phyloP scores from a whole-genome alignment of 2,329 filamentous ascomycete species.

The Neofusicoccum cordaticola region DNA sequence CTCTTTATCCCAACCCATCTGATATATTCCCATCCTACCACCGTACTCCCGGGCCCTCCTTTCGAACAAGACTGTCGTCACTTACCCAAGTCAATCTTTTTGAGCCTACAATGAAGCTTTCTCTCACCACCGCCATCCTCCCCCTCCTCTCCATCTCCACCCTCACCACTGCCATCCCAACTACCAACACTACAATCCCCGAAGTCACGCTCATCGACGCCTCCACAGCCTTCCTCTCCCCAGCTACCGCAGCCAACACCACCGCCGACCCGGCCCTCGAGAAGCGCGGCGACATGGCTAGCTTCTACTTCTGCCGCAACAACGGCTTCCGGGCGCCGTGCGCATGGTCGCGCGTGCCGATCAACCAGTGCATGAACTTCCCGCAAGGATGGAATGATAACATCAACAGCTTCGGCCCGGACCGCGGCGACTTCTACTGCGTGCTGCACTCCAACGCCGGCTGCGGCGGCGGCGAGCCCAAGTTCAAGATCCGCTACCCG shows the following conservation, averaged over 20 bases:
- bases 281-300: not conserved
- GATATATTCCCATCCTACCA: not conserved
- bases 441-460: not conserved
- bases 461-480: not conserved
- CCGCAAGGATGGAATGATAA: not conserved
- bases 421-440: not conserved
- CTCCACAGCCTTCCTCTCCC: not conserved
- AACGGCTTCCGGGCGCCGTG: not conserved
- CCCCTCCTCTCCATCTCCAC: not conserved
- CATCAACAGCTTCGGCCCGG: not conserved
- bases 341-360: not conserved
- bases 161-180: not conserved
- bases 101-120: not conserved
- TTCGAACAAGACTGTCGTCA: not conserved
- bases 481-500: not conserved
- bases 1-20: not conserved
- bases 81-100: not conserved
- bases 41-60: too few relatives aligned
- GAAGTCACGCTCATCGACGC: not conserved
- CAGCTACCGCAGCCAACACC: not conserved
- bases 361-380: constrained; percentile 2
- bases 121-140: not conserved
- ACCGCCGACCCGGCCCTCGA: not conserved
- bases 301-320: constrained; percentile 3
- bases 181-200: not conserved